A percentile compares a stretch with the other conserved stretches of the same genome.
Conservation (phyloP, 2,329 filamentous ascomycete genomes). For the Ophiostoma triangulosporum region DNA sequence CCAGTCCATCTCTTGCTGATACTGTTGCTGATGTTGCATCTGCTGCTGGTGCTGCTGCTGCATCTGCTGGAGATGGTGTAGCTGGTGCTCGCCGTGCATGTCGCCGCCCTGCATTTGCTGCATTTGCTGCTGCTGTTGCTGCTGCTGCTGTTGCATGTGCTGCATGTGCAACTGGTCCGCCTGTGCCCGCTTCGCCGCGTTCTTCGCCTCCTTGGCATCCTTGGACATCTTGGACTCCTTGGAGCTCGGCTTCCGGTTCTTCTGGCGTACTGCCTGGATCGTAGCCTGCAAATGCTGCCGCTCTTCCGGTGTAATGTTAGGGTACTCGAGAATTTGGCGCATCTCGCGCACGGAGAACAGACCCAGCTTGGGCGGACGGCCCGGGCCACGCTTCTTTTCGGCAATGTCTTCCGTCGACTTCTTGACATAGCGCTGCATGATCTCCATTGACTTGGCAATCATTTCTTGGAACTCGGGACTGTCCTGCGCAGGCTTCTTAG, state of each 20-base stretch:
- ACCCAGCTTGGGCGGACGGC: constrained; percentile 70
- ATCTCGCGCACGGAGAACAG: constrained; percentile 71
- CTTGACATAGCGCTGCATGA: constrained; percentile 4
- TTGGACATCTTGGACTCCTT: constrained; percentile 1
- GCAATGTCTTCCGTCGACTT: constrained; percentile 17
- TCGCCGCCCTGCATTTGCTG: background rate
- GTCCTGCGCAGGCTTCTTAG: background rate
- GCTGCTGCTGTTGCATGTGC: background rate
- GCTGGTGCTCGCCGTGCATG: background rate
- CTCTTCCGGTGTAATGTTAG: constrained; percentile 1
- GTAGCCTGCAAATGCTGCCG: background rate
- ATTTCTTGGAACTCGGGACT: constrained; percentile 5
- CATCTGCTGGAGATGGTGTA: background rate
- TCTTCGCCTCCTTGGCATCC: background rate
- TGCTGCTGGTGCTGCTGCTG: background rate
- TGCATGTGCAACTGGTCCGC: background rate
- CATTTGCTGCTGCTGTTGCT: background rate
- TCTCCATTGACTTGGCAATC: constrained; percentile 1
- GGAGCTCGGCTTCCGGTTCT: constrained; percentile 5
- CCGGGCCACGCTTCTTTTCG: constrained; percentile 59
- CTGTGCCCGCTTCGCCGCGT: background rate
- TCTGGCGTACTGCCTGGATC: constrained; percentile 8
- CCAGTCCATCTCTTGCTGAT: constrained; percentile 33
- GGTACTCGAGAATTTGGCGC: constrained; percentile 32
- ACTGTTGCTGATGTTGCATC: constrained; percentile 14